Conservation (phyloP, 2,329 filamentous ascomycete genomes). For the Aspergillus fumigatus region DNA sequence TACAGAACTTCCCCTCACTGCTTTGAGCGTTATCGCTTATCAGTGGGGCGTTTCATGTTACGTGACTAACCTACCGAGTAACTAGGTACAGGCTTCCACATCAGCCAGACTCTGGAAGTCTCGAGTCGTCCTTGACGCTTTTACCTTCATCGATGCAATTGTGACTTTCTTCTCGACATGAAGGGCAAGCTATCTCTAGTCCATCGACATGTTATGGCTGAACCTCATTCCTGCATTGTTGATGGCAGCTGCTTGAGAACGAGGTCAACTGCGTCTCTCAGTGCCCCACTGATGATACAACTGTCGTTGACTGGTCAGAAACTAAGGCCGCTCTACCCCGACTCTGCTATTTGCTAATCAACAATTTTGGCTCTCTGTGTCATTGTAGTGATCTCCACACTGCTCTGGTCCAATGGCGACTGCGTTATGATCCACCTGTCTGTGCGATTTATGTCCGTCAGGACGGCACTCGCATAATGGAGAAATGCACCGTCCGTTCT, state of each 20-base stretch:
- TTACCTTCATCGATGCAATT: not conserved
- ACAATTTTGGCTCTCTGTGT: not conserved
- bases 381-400: constrained; percentile 4
- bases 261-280: not conserved
- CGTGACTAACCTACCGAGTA: not conserved
- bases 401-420: constrained; percentile 1
- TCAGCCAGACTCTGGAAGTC: too few species aligned
- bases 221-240: not conserved
- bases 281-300: not conserved
- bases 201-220: not conserved
- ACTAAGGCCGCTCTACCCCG: not conserved
- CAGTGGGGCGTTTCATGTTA: not conserved
- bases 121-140: not conserved
- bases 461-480: not conserved
- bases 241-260: not conserved
- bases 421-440: not conserved
- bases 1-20: not conserved
- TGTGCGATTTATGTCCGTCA: not conserved
- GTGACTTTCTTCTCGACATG: not conserved
- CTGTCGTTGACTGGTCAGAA: constrained; percentile 7
- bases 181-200: not conserved
- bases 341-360: not conserved
- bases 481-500: not conserved
- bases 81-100: not conserved
- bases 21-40: not conserved